Conservation (phyloP, 441 rosid species). For the Capsella rubella region DNA sequence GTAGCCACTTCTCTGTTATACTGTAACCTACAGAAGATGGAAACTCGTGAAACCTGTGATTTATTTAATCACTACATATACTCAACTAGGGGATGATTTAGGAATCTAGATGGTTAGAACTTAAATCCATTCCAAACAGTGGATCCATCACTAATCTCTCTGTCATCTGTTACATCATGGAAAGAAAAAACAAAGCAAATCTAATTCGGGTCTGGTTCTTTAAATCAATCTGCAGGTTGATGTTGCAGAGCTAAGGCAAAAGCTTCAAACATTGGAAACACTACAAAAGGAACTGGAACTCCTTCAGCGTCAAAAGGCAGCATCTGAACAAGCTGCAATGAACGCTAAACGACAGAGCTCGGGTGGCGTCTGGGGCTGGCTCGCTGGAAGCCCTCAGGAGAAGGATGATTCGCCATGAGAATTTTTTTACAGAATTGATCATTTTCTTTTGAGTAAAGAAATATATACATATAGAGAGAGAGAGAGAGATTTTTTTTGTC, state of each 20-base stretch:
- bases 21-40: slow-evolving; percentile 4
- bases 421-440: not conserved
- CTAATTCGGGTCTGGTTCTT: not conserved
- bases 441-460: slow-evolving; percentile 27
- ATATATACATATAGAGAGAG: slow-evolving; percentile 19
- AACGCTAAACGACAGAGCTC: slow-evolving; percentile 82
- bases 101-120: slow-evolving; percentile 6
- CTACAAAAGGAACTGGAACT: slow-evolving; percentile 90
- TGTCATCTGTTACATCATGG: slow-evolving; percentile 5
- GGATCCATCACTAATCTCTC: slow-evolving; percentile 8
- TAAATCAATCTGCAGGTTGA: slow-evolving; percentile 67
- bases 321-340: slow-evolving; percentile 89
- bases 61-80: not conserved
- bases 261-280: slow-evolving; percentile 87
- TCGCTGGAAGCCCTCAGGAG: slow-evolving; percentile 76
- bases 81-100: not conserved
- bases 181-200: not conserved
- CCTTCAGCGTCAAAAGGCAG: slow-evolving; percentile 95
- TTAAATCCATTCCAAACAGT: slow-evolving; percentile 1
- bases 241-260: slow-evolving; percentile 92
- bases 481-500: not conserved
- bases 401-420: slow-evolving; percentile 48
- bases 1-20: slow-evolving; percentile 8
- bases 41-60: not conserved
- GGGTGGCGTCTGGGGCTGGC: slow-evolving; percentile 97